Conservation (phyloP, 495 filamentous ascomycete species). For the Apiosordaria backusii region DNA sequence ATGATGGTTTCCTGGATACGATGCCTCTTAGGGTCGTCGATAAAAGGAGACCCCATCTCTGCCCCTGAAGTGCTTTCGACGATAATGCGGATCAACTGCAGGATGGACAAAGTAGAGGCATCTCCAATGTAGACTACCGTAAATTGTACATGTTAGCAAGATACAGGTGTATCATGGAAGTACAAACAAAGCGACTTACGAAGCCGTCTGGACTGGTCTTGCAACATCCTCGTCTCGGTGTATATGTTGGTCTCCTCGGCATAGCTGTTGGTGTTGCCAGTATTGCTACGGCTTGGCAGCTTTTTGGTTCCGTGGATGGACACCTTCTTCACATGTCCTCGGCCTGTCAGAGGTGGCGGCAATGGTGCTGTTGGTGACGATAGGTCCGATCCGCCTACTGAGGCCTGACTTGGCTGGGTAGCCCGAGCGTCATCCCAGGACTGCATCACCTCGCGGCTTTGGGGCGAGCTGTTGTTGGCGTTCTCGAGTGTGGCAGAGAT, state of each 20-base stretch:
- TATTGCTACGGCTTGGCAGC: slow-evolving; percentile 48
- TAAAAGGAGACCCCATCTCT: slow-evolving; percentile 55
- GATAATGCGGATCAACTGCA: slow-evolving; percentile 70
- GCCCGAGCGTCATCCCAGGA: slow-evolving; percentile 23
- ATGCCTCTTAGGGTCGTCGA: slow-evolving; percentile 64
- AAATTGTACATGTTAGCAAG: neutral
- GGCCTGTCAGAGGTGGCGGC: slow-evolving; percentile 17
- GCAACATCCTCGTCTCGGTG: slow-evolving; percentile 55
- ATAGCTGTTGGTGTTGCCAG: slow-evolving; percentile 39
- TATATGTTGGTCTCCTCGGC: slow-evolving; percentile 59
- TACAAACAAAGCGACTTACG: slow-evolving; percentile 39
- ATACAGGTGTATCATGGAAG: neutral
- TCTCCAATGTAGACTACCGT: slow-evolving; percentile 64
- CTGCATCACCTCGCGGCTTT: slow-evolving; percentile 17
- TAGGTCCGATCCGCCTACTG: slow-evolving; percentile 19
- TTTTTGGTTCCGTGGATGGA: slow-evolving; percentile 44
- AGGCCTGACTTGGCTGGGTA: slow-evolving; percentile 17
- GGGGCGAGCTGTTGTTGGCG: slow-evolving; percentile 17
- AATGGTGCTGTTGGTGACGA: slow-evolving; percentile 20
- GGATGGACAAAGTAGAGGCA: slow-evolving; percentile 65
- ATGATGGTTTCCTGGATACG: slow-evolving; percentile 63
- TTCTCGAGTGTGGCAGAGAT: slow-evolving; percentile 22
- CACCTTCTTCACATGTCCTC: slow-evolving; percentile 20
- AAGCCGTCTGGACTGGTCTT: slow-evolving; percentile 54
- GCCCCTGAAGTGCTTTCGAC: slow-evolving; percentile 62